Base-by-base conservation (phyloP, 768 basidiomycete genomes). In the Termitomyces bulborhizus region DNA sequence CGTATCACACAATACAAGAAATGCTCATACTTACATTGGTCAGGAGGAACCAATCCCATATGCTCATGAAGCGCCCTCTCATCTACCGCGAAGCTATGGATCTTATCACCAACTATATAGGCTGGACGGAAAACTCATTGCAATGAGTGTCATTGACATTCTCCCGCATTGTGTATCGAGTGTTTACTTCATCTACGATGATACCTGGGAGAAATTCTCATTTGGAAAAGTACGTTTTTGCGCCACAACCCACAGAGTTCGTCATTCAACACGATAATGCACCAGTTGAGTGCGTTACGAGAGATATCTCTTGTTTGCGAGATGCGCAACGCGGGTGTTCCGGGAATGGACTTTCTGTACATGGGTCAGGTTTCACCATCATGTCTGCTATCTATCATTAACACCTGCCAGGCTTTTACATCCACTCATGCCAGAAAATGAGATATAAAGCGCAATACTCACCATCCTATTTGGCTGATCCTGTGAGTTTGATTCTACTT, bases 371-470 rank as follows among this genome's bases (percentile, higher is more conserved):
- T 6, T 36, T 34, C 49, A 26, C 7, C 11, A n/a, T 40, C 27
- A 48, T 60, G 39, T 11, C 39, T 44, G 27, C 21, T 48, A 18
- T 7, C 47, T n/a, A 18, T 26, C 32, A 16, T 34, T 45, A 24
- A 36, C 13, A 3, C n/a, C 8, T 40, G 3, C 11, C 62, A 97
- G 95, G 95, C 6, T 98, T 84, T 68, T 98, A 98, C 68, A 88
- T 98, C 39, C 81, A 97, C 62, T 84, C 89, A 2, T 98, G 95
- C 65, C 81, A 74, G 49, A 99, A 99, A 70, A 98, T 98, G 97
- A 78, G 78, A 53, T 98, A 99, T 71, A 99, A 99, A 65, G 94
- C 86, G 29, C 93, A 97, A 53, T 99, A 95, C 61, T 68, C 76
- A 0, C 96, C 96, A 0, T 97, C 95, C 3, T 92, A 82, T 60